Evolutionary conservation across 202 grass and related monocot species (phyloP), one percentile per base, ranked within the genome.

Genomic region (Elaeis oleifera): DNA sequence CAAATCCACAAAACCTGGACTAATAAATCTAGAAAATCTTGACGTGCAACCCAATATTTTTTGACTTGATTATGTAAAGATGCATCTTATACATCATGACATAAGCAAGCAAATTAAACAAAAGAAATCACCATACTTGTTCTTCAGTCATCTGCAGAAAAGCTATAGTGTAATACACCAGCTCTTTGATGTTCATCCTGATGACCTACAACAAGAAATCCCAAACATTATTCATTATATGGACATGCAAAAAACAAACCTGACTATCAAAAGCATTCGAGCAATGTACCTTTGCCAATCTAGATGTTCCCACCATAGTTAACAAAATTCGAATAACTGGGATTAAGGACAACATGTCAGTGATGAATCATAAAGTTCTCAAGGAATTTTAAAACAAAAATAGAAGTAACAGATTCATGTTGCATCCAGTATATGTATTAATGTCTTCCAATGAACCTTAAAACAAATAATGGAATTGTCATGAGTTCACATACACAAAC

Each of bases 91-190:
- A 6, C 5, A 44, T 13, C 36, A 44, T 44, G 36, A 13, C 36
- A 44, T 13, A 44, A 44, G 2, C 36, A 11, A 44, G 36, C 36
- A 44, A 44, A 44, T 44, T 44, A 44, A 44, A 13, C 36, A 44
- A 44, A 60, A 28, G 66, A 51, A 82, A 28, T 25, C 54, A 17
- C 25, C 61, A 73, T 89, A 97, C 92, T 81, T 97, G 92, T 66
- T 89, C 92, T 76, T 89, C 71, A 60, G 92, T 91, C 72, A 91
- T 97, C 58, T 91, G 92, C 68, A 89, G 79, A 77, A 89, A 97
- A 23, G 71, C 85, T 67, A 97, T 76, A 49, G 78, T 83, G 71
- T 97, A 89, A 68, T 97, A 97, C 20, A 81, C 69, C 65, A 97
- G 66, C 65, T 97, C 87, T 65, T 83, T 97, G 64, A 91, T 75